Evolutionary conservation across 345 rosid species (phyloP), one percentile per base, ranked within the genome.

Genomic region (Firmiana major): DNA sequence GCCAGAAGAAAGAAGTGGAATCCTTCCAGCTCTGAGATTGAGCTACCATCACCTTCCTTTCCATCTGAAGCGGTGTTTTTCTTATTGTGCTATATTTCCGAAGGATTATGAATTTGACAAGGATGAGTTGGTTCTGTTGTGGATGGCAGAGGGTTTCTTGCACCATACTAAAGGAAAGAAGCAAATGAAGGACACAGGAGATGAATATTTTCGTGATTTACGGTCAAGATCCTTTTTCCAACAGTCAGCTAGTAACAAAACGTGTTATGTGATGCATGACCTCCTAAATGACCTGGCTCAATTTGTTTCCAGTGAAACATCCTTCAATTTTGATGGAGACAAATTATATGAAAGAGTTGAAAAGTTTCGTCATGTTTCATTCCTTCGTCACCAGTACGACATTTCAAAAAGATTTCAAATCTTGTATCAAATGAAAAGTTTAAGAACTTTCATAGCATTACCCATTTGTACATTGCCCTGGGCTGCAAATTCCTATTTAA

Each of bases 201-300:
- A 6, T 6, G 49, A 54, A 10, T 76, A 71, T 59, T 85, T 82
- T 40, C 42, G 10, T 55, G 82, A 65, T 21, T 68, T 81, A 17
- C 7, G 54, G 3, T 70, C 84, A 19, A 82, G 81, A 64, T 81
- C 80, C 4, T 75, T 86, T 54, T 81, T 86, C 67, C 79, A 86
- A n/a, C 67, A 19, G 46, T 79, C 81, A 21, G 62, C 58, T 4
- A 3, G 36, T 4, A 38, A 63, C 6, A 12, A 15, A 46, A 60
- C 69, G 1, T 7, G 45, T 1, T 81, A 75, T 69, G 55, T 67
- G 46, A 85, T 85, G 84, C 87, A 85, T 68, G 82, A 74, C 38
- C 82, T 79, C 55, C 68, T 79, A 36, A 45, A 58, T 67, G 82
- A 74, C 70, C 74, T 79, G 48, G 78, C 78, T 66, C 82, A 66